Evolutionary conservation across 805 yeast genomes (phyloP), one percentile per base, ranked within the genome.

Genomic region (Candida glaebosa): DNA sequence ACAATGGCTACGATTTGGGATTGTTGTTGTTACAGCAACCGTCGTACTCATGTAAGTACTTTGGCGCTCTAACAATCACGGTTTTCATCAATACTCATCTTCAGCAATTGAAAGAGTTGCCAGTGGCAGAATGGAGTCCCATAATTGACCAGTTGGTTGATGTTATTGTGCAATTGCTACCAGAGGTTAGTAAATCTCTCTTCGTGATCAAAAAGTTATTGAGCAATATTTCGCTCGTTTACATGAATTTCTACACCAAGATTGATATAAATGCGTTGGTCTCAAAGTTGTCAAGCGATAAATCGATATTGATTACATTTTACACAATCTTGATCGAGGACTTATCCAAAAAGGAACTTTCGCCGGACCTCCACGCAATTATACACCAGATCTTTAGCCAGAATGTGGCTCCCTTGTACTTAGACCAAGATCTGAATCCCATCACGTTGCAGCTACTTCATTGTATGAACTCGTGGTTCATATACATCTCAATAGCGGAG

Each of bases 1-100:
- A 63, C 0, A 52, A 71, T 37, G 91, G 87, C 1, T 71, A 79
- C 64, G 47, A 49, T 2, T 53, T 87, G 18, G 95, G 90, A 0
- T 69, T 73, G 26, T 49, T 60, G 31, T 65, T 87, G 16, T 62
- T 87, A 44, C 45, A 36, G 46, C 53, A 56, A 2, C 53, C 55
- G 3, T 69, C 76, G 1, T 49, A 64, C 34, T 76, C 75, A 43
- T 76, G 81, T 46, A 78, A 80, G 53, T 87, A 83, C 57, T 82
- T 87, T 53, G 96, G 95, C 0, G 95, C 95, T 0, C 70, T 85
- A 43, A 87, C 96, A 0, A 80, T 78, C 44, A 75, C 87, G 0
- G 93, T 87, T 3, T 67, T 73, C 47, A 59, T 84, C 34, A 78
- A 76, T 44, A 54, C 49, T 15, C 45, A 45, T 33, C 17, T 38